These are phyloP conservation scores for Capsicum chinense DNA, from an alignment of 257 asterid species.

Conservation along the genomic window DNA sequence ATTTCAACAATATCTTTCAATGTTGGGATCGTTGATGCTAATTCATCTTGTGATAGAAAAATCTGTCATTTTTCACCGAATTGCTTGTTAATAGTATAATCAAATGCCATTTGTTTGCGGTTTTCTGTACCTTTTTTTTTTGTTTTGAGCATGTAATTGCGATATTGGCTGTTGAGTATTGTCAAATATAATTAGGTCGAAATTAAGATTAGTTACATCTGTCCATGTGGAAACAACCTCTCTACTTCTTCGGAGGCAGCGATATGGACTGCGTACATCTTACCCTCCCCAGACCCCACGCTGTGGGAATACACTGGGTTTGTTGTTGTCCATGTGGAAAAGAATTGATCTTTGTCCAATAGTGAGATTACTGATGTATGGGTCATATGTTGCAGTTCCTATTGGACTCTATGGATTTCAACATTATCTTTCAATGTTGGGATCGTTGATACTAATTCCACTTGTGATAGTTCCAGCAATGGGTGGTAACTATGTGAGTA, in stretches of 20 bases:
- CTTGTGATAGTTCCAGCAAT: constrained; percentile 98
- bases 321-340: neutral
- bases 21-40: constrained; percentile 85
- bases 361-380: neutral
- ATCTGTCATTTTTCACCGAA: neutral
- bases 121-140: neutral
- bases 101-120: neutral
- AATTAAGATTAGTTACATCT: neutral
- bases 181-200: neutral
- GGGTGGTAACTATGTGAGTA: constrained; percentile 98
- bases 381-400: constrained; percentile 73
- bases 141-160: neutral
- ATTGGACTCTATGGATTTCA: constrained; percentile 93
- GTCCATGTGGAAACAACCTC: neutral
- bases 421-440: constrained; percentile 91
- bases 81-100: neutral
- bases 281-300: no score
- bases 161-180: neutral
- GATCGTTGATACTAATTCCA: constrained; percentile 89
- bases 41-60: constrained; percentile 74
- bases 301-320: no score
- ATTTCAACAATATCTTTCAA: constrained; percentile 81
- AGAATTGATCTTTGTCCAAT: neutral
- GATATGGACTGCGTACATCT: no score
- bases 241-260: no score